Evolutionary conservation across 345 rosid genomes (phyloP).

Genomic region (Murraya paniculata): DNA sequence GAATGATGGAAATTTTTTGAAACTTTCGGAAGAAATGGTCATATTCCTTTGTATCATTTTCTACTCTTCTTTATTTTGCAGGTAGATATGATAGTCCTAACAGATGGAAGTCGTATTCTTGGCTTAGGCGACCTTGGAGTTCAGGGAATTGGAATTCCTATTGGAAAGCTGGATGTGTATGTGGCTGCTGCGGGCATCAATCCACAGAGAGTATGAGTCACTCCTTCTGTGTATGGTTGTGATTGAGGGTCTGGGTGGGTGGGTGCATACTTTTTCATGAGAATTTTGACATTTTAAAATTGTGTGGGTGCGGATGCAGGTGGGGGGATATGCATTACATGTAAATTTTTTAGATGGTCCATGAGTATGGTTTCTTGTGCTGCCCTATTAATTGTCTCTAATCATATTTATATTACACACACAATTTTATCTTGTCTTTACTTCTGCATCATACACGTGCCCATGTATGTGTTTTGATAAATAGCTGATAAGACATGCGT

Average conservation of each 20-base stretch:
- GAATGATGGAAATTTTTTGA: not conserved
- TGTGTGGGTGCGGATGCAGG: not conserved
- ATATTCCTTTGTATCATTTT: constrained; percentile 5
- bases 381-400: not conserved
- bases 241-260: not conserved
- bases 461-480: not conserved
- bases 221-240: not conserved
- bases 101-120: constrained; percentile 96
- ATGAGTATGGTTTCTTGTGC: not conserved
- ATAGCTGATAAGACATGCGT: not conserved
- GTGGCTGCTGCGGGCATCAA: constrained; percentile 98
- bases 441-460: not conserved
- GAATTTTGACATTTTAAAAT: not conserved
- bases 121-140: constrained; percentile 99
- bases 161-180: constrained; percentile 97
- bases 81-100: constrained; percentile 99
- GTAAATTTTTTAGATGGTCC: not conserved
- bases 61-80: constrained; percentile 27
- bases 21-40: not conserved
- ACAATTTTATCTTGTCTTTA: not conserved
- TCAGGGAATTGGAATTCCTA: constrained; percentile 96
- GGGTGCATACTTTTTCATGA: not conserved
- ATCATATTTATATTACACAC: not conserved
- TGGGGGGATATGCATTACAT: not conserved
- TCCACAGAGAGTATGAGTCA: constrained; percentile 74